phyloP scores from a whole-genome alignment of 140 eudicot species.

The Stevia rebaudiana region DNA sequence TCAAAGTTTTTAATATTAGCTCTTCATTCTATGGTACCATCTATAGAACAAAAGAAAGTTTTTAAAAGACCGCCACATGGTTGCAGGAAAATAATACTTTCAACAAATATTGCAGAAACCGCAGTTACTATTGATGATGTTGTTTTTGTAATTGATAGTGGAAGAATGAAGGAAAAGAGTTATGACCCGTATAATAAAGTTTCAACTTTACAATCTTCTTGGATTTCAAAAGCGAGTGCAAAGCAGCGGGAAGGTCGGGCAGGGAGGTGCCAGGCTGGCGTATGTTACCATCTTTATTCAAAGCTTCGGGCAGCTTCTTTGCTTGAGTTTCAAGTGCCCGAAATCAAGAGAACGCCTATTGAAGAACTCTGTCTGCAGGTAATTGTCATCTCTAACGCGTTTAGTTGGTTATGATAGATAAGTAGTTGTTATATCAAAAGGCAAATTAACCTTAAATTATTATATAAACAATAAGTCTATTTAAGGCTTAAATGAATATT shows the following conservation, averaged over 20 bases:
- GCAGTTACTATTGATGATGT: conserved; percentile 96
- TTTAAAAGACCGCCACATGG: conserved; percentile 69
- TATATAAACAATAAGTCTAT: too few species aligned
- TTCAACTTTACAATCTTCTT: conserved; percentile 84
- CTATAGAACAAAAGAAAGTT: conserved; percentile 78
- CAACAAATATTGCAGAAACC: conserved; percentile 96
- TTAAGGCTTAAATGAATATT: not conserved
- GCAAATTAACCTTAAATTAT: too few species aligned
- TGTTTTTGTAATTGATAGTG: conserved; percentile 90
- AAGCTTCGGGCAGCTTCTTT: conserved; percentile 75
- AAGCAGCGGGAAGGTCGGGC: conserved; percentile 98
- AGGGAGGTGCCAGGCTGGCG: conserved; percentile 92
- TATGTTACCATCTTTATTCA: conserved; percentile 88
- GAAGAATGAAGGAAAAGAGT: conserved; percentile 88
- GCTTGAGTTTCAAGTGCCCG: conserved; percentile 89
- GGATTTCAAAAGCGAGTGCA: conserved; percentile 94
- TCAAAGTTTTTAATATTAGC: conserved; percentile 59
- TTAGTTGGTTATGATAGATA: not conserved
- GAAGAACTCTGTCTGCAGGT: conserved; percentile 99
- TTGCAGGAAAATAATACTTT: conserved; percentile 82
- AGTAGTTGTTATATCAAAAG: not conserved
- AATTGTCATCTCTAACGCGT: conserved; percentile 10
- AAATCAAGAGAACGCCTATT: conserved; percentile 79
- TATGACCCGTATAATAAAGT: conserved; percentile 92
- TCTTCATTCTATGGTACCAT: conserved; percentile 88